These are phyloP conservation scores for Yamadazyma sp. DNA, from an alignment of 1,139 yeast genomes.

Conservation along the genomic window DNA sequence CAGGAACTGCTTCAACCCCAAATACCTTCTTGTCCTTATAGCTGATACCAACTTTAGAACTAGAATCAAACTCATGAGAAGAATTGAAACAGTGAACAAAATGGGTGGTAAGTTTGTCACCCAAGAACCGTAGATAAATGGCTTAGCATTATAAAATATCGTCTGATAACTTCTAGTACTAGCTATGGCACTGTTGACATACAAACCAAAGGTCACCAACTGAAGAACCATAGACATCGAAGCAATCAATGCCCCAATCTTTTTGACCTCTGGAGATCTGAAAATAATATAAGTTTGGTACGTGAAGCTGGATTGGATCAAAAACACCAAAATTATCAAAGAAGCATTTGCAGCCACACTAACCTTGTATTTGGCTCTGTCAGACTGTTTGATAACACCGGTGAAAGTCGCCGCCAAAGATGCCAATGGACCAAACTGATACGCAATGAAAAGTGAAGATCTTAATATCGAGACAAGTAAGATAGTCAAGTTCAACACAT, in stretches of 20 bases:
- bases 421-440: constrained; percentile 52
- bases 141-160: constrained; percentile 12
- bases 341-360: constrained; percentile 61
- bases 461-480: constrained; percentile 56
- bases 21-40: constrained; percentile 63
- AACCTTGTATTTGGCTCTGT: constrained; percentile 26
- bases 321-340: constrained; percentile 55
- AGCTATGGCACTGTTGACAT: constrained; percentile 37
- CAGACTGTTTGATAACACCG: constrained; percentile 29
- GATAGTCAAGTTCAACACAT: constrained; percentile 63
- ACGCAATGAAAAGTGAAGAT: constrained; percentile 56
- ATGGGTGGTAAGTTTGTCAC: constrained; percentile 53
- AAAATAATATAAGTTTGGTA: constrained; percentile 74
- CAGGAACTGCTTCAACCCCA: constrained; percentile 82
- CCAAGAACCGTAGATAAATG: constrained; percentile 22
- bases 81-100: constrained; percentile 67
- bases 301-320: constrained; percentile 64
- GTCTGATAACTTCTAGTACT: constrained; percentile 16
- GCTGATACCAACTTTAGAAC: constrained; percentile 64
- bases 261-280: constrained; percentile 47
- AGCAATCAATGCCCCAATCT: constrained; percentile 41
- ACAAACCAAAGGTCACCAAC: constrained; percentile 51
- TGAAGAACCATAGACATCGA: constrained; percentile 43
- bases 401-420: constrained; percentile 54
- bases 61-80: constrained; percentile 59